phyloP scores from a whole-genome alignment of 176 grass and related monocot genomes.

The Thalia dealbata region DNA sequence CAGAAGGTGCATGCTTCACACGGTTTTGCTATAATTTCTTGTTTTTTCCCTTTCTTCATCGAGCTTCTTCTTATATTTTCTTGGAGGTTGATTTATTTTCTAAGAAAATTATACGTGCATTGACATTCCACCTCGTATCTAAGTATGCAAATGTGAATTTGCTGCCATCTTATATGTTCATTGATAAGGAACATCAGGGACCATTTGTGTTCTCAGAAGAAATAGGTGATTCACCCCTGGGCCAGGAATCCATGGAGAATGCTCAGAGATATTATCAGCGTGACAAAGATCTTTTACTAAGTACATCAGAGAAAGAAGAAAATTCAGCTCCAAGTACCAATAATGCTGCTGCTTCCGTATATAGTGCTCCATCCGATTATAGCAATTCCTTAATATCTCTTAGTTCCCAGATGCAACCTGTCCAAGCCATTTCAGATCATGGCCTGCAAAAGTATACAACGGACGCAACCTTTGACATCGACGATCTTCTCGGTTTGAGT shows the following conservation, averaged over 20 bases:
- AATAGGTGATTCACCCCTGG: slow-evolving; percentile 53
- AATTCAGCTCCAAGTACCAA: slow-evolving; percentile 38
- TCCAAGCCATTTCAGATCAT: slow-evolving; percentile 33
- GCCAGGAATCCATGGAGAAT: slow-evolving; percentile 48
- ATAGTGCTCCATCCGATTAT: slow-evolving; percentile 80
- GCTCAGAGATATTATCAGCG: slow-evolving; percentile 87
- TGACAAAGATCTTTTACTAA: slow-evolving; percentile 95
- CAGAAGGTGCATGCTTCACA: slow-evolving; percentile 53
- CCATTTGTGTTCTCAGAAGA: slow-evolving; percentile 93
- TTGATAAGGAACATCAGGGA: slow-evolving; percentile 88
- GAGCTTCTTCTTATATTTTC: neutral
- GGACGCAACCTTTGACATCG: slow-evolving; percentile 50
- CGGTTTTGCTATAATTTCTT: neutral
- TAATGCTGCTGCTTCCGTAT: slow-evolving; percentile 47
- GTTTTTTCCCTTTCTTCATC: too few species aligned
- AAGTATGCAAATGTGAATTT: neutral
- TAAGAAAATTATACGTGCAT: too few species aligned
- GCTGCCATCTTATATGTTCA: slow-evolving; percentile 97
- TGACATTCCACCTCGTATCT: too few species aligned
- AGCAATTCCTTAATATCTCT: slow-evolving; percentile 27
- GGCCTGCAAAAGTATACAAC: slow-evolving; percentile 29
- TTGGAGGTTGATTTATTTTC: too few species aligned
- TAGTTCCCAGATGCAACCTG: slow-evolving; percentile 40
- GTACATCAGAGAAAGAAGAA: slow-evolving; percentile 93
- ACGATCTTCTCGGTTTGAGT: slow-evolving; percentile 88